phyloP scores from a whole-genome alignment of 2,329 filamentous ascomycete genomes.

The Incumbomyces delicatus region DNA sequence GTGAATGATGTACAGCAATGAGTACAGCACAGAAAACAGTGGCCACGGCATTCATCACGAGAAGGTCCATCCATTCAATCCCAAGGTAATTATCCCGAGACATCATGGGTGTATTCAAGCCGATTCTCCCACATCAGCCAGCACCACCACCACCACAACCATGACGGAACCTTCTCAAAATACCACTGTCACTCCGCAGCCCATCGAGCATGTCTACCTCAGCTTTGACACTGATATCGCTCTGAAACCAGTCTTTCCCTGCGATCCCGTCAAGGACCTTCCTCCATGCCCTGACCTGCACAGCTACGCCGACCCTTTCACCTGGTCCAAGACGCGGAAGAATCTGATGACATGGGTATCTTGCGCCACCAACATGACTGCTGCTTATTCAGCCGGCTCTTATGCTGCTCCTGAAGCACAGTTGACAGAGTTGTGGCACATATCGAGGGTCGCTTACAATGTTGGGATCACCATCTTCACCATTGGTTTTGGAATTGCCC shows the following conservation, averaged over 20 bases:
- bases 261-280: slow-evolving; percentile 6
- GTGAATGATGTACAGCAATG: too few species aligned
- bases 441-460: slow-evolving; percentile 55
- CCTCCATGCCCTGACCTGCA: slow-evolving; percentile 49
- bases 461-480: slow-evolving; percentile 73
- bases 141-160: too few species aligned
- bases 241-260: slow-evolving; percentile 11
- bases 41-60: too few species aligned
- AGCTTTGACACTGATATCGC: slow-evolving; percentile 18
- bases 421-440: slow-evolving; percentile 55
- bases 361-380: slow-evolving; percentile 64
- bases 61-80: too few species aligned
- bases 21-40: too few species aligned
- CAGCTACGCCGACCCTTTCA: slow-evolving; percentile 59
- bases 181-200: background rate
- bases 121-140: too few species aligned
- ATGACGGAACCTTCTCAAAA: background rate
- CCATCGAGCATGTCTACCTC: slow-evolving; percentile 16
- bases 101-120: too few species aligned
- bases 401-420: slow-evolving; percentile 61
- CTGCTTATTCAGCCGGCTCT: slow-evolving; percentile 71
- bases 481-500: slow-evolving; percentile 67
- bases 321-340: slow-evolving; percentile 64
- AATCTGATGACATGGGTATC: slow-evolving; percentile 63
- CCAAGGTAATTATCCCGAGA: too few species aligned